phyloP scores from a whole-genome alignment of 352 stramenopile genomes.

The Phytophthora melonis region DNA sequence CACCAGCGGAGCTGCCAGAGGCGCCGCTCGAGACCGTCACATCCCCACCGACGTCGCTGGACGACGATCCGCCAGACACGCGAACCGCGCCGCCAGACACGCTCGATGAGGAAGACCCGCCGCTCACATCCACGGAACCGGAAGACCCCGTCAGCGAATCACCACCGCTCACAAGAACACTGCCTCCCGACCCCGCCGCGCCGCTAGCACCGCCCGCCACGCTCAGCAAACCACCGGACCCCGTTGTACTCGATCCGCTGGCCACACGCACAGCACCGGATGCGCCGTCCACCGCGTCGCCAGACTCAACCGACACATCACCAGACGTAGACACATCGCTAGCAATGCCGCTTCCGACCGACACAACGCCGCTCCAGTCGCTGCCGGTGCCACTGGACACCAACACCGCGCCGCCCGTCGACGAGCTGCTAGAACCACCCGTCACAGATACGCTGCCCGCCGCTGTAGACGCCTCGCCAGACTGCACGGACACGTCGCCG shows the following conservation, averaged over 20 bases:
- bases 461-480: no score
- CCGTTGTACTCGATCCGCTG: no score
- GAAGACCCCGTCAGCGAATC: no score
- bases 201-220: no score
- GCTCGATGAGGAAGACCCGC: constrained; percentile 15
- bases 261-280: no score
- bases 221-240: no score
- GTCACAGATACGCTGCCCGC: constrained; percentile 19
- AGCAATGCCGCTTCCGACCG: constrained; percentile 16
- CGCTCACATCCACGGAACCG: no score
- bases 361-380: constrained; percentile 24
- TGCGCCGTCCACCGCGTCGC: no score
- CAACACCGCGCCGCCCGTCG: constrained; percentile 13
- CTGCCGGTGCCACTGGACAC: constrained; percentile 6
- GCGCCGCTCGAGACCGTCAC: constrained; percentile 37
- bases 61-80: constrained; percentile 26
- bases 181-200: no score
- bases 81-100: constrained; percentile 8
- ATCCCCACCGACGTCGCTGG: constrained; percentile 29
- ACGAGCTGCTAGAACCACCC: constrained; percentile 27
- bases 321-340: constrained; percentile 20
- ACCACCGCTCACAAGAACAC: no score
- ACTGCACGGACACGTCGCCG: no score
- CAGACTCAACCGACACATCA: constrained; percentile 18
- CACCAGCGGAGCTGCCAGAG: constrained; percentile 15